Evolutionary conservation across 305 asterid genomes (phyloP), one percentile per base, ranked within the genome.

Genomic region (Rubia peregrina): DNA sequence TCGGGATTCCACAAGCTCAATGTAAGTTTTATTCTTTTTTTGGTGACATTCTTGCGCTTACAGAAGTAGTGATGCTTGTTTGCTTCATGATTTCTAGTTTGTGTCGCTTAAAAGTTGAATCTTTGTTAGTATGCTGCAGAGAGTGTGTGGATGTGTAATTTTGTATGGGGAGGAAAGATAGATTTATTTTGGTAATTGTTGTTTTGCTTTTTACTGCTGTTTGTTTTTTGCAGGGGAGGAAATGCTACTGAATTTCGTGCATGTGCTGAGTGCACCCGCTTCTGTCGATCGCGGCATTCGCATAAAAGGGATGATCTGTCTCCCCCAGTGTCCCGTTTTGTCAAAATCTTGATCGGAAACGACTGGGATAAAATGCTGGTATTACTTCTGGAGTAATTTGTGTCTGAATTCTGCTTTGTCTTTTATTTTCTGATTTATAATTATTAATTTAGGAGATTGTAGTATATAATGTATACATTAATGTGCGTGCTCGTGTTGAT

Each of bases 331-430:
- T 0, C 9, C 49, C 36, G 75, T 12, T 78, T 78, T 38, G 74
- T 78, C 75, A 78, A 73, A 71, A 11, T 78, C 65, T 48, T 78
- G 75, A 1, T 64, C 5, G 81, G 76, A 10, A 2, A 61, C 3
- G 44, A 71, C 22, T 74, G 56, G 38, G 24, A 22, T 1, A 24
- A 71, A 24, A 16, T 67, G 36, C 65, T 78, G 82, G 78, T 74
- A 71, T 48, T 43, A 14, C 9, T 41, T 51, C 14, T 70, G 55
- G 53, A 42, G n/a, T 11, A 7, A 69, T 30, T 44, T 16, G 17
- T 33, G 51, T 21, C 41, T 68, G 26, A 24, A 61, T 3, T 61
- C 33, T 19, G 40, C 55, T 9, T 1, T 62, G n/a, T 24, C 38
- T 40, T 64, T 9, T 36, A 0, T 36, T 62, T 33, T 63, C 16